A percentile compares a stretch with the other conserved stretches of the same genome.
Conservation (phyloP, 179 eudicot species). For the Gypsophila paniculata region DNA sequence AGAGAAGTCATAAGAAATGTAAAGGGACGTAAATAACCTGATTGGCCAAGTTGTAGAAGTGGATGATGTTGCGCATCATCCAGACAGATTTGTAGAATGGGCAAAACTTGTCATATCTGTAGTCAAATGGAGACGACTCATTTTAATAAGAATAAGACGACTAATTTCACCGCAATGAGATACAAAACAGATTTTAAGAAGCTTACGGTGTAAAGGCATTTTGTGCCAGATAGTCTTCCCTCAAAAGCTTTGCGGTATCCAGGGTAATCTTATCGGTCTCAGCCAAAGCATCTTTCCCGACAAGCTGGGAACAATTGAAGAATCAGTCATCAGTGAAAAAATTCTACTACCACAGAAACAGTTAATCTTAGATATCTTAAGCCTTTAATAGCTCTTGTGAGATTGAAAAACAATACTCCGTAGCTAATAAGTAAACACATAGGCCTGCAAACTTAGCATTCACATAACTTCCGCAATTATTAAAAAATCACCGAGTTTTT, state of each 20-base stretch:
- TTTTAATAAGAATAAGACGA: slow-evolving; percentile 2
- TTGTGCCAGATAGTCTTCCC: slow-evolving; percentile 99
- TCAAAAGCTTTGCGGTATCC: slow-evolving; percentile 97
- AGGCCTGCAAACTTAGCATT: not conserved
- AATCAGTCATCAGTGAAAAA: slow-evolving; percentile 4
- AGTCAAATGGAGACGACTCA: slow-evolving; percentile 6
- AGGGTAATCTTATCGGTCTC: slow-evolving; percentile 87
- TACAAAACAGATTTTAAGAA: not conserved
- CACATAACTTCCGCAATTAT: not conserved
- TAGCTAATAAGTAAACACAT: not conserved
- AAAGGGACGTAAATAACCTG: slow-evolving; percentile 46
- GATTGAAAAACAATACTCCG: too few relatives aligned
- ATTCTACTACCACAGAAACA: not conserved
- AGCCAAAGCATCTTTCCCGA: slow-evolving; percentile 96
- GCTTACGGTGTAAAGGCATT: slow-evolving; percentile 98
- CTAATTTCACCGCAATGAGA: slow-evolving; percentile 3
- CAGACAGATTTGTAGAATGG: slow-evolving; percentile 99
- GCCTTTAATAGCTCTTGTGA: too few relatives aligned
- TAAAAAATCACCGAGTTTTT: not conserved
- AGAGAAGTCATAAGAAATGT: not conserved
- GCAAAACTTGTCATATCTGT: slow-evolving; percentile 93
- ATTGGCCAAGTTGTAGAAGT: slow-evolving; percentile 92
- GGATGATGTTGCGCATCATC: slow-evolving; percentile 99
- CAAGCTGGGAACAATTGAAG: slow-evolving; percentile 58
- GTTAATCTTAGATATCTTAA: not conserved